Evolutionary conservation across 2,329 filamentous ascomycete genomes (phyloP).

Genomic region (Fusarium ambrosium): DNA sequence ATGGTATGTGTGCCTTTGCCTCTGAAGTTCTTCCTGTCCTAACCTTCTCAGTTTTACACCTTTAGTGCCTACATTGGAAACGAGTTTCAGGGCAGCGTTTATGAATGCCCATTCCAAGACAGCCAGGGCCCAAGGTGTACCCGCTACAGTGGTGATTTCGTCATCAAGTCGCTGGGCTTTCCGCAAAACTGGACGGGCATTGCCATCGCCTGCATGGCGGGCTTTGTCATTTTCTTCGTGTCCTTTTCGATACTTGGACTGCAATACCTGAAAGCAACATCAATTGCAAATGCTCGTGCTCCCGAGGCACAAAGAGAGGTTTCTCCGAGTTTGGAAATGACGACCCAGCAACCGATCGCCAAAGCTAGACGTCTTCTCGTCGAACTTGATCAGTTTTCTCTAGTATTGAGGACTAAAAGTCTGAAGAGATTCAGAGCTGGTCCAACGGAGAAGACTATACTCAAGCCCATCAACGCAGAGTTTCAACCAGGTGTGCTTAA

Average conservation of each 20-base stretch:
- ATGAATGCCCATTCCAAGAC: constrained; percentile 76
- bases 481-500: constrained; percentile 79
- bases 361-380: constrained; percentile 74
- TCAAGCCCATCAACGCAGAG: background rate
- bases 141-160: constrained; percentile 77
- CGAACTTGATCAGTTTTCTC: constrained; percentile 71
- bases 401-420: constrained; percentile 72
- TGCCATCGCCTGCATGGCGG: constrained; percentile 73
- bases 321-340: constrained; percentile 78
- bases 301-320: constrained; percentile 70
- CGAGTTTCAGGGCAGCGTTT: constrained; percentile 79
- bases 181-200: constrained; percentile 75
- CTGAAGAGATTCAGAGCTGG: constrained; percentile 62
- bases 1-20: constrained; percentile 54
- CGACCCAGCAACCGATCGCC: constrained; percentile 65
- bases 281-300: constrained; percentile 77
- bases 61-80: constrained; percentile 80
- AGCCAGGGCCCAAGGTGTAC: constrained; percentile 75
- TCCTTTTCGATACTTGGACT: constrained; percentile 71
- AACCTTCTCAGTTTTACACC: constrained; percentile 69
- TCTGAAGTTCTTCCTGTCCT: constrained; percentile 17
- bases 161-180: constrained; percentile 78
- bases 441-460: constrained; percentile 49
- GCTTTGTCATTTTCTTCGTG: constrained; percentile 75
- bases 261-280: constrained; percentile 68